Percentiles rank a stretch among this genome's conserved stretches.
Conservation (phyloP, 495 filamentous ascomycete species). For the Podospora didyma region DNA sequence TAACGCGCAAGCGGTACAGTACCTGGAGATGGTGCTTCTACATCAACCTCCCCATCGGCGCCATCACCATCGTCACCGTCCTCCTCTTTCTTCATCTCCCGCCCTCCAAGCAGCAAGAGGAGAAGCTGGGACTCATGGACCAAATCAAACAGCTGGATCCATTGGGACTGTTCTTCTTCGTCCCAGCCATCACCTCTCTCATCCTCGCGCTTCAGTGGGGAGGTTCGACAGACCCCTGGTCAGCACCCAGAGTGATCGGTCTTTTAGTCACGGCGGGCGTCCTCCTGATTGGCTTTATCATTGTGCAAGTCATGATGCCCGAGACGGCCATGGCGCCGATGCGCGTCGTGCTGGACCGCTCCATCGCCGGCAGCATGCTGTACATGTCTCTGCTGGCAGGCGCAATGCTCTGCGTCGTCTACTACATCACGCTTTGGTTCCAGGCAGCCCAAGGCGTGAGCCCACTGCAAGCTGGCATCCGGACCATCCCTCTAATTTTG, state of each 20-base stretch:
- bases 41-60: slow-evolving; percentile 63
- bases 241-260: slow-evolving; percentile 30
- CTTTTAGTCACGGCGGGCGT: slow-evolving; percentile 39
- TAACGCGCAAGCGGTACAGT: slow-evolving; percentile 54
- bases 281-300: slow-evolving; percentile 39
- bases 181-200: slow-evolving; percentile 47
- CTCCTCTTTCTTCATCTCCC: slow-evolving; percentile 43
- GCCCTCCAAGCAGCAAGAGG: slow-evolving; percentile 9
- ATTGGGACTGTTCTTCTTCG: slow-evolving; percentile 40
- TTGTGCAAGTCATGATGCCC: slow-evolving; percentile 39
- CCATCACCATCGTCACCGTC: slow-evolving; percentile 40
- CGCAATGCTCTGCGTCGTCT: slow-evolving; percentile 60
- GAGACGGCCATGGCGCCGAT: slow-evolving; percentile 48
- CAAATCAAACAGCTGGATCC: slow-evolving; percentile 47
- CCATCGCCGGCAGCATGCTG: slow-evolving; percentile 32
- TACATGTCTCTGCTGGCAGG: slow-evolving; percentile 56
- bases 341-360: slow-evolving; percentile 50
- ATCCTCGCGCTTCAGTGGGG: slow-evolving; percentile 60
- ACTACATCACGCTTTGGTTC: slow-evolving; percentile 79
- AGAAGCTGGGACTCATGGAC: slow-evolving; percentile 25
- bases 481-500: slow-evolving; percentile 66
- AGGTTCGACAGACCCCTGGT: slow-evolving; percentile 48
- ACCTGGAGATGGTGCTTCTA: slow-evolving; percentile 45
- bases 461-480: slow-evolving; percentile 70
- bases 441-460: slow-evolving; percentile 69